Evolutionary conservation across 805 yeast species (phyloP), one percentile per base, ranked within the genome.

Genomic region (Nakazawaea wickerhamii): DNA sequence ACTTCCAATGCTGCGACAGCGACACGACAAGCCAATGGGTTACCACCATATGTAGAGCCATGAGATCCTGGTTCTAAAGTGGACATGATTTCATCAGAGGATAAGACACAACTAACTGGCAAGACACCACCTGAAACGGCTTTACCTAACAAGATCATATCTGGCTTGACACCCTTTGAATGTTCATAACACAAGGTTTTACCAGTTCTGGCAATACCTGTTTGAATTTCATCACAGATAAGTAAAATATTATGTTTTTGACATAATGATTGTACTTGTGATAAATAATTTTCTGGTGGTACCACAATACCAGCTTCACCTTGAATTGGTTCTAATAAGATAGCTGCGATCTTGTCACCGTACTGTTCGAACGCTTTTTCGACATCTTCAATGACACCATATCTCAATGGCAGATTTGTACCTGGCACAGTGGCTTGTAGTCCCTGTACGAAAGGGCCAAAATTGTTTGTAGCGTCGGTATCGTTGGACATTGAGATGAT

Each of bases 291-390:
- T 38, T 61, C 67, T 51, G 93, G 93, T 41, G 98, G 97, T 20
- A 90, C 96, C 21, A 90, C 91, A 51, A 91, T 91, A 53, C 98
- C 98, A 26, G 98, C 98, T 64, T 91, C 98, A 62, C 98, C 98
- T 64, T 91, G 98, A 57, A 90, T 90, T 49, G 97, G 97, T 68
- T 91, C 98, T 54, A 91, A 77, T 50, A 91, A 68, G 51, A 91
- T 77, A 32, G 96, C 98, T 35, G 96, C 95, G 50, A 91, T 79
- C 60, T 79, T 81, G 61, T 85, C 91, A 50, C 96, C 96, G 19
- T 91, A 88, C 44, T 76, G 76, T 50, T 73, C 68, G 55, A 90
- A 80, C 2, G 95, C 96, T 52, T 71, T 70, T 64, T 88, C 89
- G 41, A 91, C 79, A 59, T 91, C 97, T 59, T 79, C 95, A 56